Evolutionary conservation across 768 basidiomycete genomes (phyloP).

Genomic region (Tulasnella sp.): DNA sequence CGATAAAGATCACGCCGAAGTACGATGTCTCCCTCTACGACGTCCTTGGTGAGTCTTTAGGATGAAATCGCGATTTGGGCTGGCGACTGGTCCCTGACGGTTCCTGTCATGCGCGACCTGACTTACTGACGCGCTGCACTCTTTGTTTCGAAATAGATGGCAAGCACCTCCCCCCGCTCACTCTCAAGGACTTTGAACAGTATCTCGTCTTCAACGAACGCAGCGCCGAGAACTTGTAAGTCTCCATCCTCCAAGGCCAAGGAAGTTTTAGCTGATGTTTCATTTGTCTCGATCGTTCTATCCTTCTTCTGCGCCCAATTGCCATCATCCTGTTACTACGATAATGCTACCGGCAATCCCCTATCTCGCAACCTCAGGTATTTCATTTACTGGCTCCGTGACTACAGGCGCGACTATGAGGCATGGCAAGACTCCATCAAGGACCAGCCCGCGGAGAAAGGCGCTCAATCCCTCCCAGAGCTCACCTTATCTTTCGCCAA

Average conservation of each 20-base stretch:
- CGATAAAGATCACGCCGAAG: constrained; percentile 16
- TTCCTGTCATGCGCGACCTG: background rate
- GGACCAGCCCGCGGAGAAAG: background rate
- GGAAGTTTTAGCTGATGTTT: background rate
- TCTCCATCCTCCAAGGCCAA: background rate
- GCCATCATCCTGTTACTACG: too few species aligned
- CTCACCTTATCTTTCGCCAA: constrained; percentile 2
- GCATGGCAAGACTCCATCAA: background rate
- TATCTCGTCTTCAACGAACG: constrained; percentile 73
- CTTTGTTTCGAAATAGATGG: constrained; percentile 2
- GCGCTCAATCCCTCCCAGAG: background rate
- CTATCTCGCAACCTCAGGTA: background rate
- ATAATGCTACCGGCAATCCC: too few species aligned
- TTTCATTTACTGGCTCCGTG: constrained; percentile 15
- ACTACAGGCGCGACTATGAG: constrained; percentile 3
- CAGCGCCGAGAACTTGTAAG: constrained; percentile 63
- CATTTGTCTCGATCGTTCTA: background rate
- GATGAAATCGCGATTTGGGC: background rate
- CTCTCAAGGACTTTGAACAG: constrained; percentile 68
- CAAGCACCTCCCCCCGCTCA: constrained; percentile 58
- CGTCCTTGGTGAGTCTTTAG: constrained; percentile 7
- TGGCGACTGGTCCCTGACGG: background rate
- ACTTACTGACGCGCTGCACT: background rate
- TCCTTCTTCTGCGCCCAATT: background rate
- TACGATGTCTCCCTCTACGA: constrained; percentile 7